Evolutionary conservation across 225 moss, liverwort and hornwort species (phyloP).

Genomic region (Straminergon stramineum): DNA sequence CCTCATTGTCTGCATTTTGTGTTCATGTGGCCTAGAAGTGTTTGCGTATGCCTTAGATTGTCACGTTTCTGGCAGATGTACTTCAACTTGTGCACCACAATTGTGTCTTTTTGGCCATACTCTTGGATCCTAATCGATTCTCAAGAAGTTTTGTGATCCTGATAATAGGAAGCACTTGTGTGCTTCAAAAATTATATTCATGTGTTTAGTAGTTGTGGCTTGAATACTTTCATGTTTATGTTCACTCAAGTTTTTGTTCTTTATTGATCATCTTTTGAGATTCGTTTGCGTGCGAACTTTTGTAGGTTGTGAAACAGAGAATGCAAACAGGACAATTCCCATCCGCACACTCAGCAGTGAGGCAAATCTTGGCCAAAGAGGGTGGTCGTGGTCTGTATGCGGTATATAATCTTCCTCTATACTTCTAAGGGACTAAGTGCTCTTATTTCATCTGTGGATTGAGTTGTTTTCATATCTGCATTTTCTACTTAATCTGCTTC

Average conservation of each 20-base stretch:
- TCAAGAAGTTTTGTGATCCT: not conserved
- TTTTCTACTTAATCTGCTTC: not conserved
- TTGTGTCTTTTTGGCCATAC: not conserved
- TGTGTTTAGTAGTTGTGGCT: not conserved
- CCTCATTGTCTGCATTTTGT: not conserved
- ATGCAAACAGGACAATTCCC: conserved; percentile 96
- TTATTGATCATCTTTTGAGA: not conserved
- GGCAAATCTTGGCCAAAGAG: conserved; percentile 80
- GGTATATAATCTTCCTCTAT: conserved; percentile 22
- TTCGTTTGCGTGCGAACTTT: not conserved
- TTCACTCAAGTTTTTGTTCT: not conserved
- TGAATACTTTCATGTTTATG: not conserved
- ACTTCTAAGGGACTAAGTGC: not conserved
- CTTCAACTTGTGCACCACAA: not conserved
- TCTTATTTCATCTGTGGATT: not conserved
- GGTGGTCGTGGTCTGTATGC: conserved; percentile 60
- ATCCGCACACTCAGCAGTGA: conserved; percentile 71
- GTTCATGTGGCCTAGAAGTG: not conserved
- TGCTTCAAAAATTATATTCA: not conserved
- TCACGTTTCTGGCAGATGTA: not conserved
- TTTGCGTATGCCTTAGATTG: not conserved
- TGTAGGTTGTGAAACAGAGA: conserved; percentile 97
- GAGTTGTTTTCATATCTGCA: not conserved
- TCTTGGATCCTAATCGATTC: not conserved
- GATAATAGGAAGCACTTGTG: not conserved